Conservation (phyloP, 1,284 basidiomycete genomes). For the Tilletia horrida region DNA sequence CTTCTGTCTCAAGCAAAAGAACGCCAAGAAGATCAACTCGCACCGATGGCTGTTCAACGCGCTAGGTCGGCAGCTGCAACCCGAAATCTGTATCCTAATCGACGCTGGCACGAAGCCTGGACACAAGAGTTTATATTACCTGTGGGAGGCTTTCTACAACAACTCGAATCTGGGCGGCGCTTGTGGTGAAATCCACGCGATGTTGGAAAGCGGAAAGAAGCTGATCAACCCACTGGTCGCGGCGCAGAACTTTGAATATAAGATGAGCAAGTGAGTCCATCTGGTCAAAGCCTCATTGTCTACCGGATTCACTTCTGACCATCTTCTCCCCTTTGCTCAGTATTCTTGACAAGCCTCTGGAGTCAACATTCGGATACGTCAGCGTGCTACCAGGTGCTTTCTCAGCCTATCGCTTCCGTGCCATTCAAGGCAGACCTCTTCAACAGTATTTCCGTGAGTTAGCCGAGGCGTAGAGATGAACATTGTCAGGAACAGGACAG, state of each 20-base stretch:
- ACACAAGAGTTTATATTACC: slow-evolving; percentile 50
- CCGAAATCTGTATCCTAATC: slow-evolving; percentile 51
- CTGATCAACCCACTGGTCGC: slow-evolving; percentile 59
- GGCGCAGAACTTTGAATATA: slow-evolving; percentile 94
- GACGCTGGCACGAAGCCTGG: slow-evolving; percentile 54
- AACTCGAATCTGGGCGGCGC: slow-evolving; percentile 51
- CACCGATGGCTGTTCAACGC: slow-evolving; percentile 96
- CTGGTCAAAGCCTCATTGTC: not conserved
- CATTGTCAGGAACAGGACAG: no score
- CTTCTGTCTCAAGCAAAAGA: slow-evolving; percentile 90
- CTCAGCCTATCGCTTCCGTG: slow-evolving; percentile 86
- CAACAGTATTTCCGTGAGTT: slow-evolving; percentile 81
- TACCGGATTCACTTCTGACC: not conserved
- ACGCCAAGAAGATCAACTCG: slow-evolving; percentile 67
- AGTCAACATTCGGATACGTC: slow-evolving; percentile 85
- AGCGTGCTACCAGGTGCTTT: slow-evolving; percentile 94
- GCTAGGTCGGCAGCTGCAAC: slow-evolving; percentile 68
- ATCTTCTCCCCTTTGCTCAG: slow-evolving; percentile 26
- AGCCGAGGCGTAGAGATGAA: no score
- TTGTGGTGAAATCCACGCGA: slow-evolving; percentile 54
- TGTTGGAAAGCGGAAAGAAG: slow-evolving; percentile 50
- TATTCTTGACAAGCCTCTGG: slow-evolving; percentile 74
- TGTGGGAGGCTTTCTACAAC: slow-evolving; percentile 55
- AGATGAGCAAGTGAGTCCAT: slow-evolving; percentile 68
- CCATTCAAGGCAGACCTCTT: slow-evolving; percentile 85